phyloP scores from a whole-genome alignment of 2,329 filamentous ascomycete species.

The Claviceps digitariae region DNA sequence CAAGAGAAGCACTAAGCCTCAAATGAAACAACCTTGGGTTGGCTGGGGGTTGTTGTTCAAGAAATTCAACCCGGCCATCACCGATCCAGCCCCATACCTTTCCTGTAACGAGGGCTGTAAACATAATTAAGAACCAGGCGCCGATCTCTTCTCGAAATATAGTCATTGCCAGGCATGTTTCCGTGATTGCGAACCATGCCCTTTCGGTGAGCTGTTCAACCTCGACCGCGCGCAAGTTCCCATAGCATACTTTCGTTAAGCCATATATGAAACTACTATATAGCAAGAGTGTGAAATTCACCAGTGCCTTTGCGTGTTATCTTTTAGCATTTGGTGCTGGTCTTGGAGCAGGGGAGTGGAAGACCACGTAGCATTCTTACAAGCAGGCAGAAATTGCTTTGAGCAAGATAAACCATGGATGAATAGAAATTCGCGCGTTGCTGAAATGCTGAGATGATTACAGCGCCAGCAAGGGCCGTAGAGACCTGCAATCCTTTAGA shows the following conservation, averaged over 20 bases:
- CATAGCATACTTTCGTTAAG: constrained; percentile 82
- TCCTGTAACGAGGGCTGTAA: constrained; percentile 77
- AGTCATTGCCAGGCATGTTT: constrained; percentile 95
- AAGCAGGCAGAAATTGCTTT: constrained; percentile 92
- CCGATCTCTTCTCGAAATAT: constrained; percentile 94
- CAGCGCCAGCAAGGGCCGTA: constrained; percentile 67
- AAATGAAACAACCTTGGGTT: constrained; percentile 83
- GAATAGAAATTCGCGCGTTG: constrained; percentile 98
- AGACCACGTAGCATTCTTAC: constrained; percentile 31
- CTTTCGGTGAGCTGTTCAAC: constrained; percentile 95
- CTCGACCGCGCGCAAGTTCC: constrained; percentile 80
- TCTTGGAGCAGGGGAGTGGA: not conserved
- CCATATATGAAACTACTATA: constrained; percentile 73
- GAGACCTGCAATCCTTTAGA: constrained; percentile 46
- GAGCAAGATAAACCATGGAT: constrained; percentile 88
- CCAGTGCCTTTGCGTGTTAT: constrained; percentile 54
- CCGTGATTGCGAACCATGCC: constrained; percentile 94
- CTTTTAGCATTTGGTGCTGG: not conserved
- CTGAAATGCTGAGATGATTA: constrained; percentile 81
- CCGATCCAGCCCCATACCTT: constrained; percentile 99
- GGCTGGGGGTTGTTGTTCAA: constrained; percentile 87
- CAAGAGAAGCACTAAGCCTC: constrained; percentile 63
- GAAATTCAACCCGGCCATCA: constrained; percentile 81
- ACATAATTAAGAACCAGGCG: constrained; percentile 92
- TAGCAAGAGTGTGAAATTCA: constrained; percentile 75